Evolutionary conservation across 23 red algal species (phyloP), one percentile per base, ranked within the genome.

Genomic region (Gracilaria caudata): DNA sequence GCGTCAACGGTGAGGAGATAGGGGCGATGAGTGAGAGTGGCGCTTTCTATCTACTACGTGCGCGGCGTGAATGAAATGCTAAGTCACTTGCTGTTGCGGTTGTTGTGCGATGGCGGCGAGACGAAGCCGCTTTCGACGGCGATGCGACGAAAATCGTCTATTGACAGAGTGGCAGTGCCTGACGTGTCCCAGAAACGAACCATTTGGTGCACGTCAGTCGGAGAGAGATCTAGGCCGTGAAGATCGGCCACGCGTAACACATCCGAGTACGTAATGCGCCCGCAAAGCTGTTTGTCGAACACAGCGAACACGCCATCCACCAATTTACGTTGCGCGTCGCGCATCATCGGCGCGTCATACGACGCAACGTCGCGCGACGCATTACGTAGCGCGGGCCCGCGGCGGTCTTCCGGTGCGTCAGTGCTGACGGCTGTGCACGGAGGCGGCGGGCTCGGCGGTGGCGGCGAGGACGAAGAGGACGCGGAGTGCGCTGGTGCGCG

Each of bases 1-100:
- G 58, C 54, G 87, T 19, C 34, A 33, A 73, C 38, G 75, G 76
- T 12, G 87, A 82, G 60, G 53, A 74, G 33, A 38, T 91, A 4
- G 87, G 46, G 4, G 87, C 68, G 20, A 51, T 91, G 65, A 73
- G 56, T 44, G 87, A 91, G 24, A 51, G 56, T 7, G 87, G 87
- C 38, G 55, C 86, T 7, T 81, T 90, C 36, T 90, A 90, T 30
- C 35, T 88, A 30, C 49, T 88, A 0, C 68, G 84, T 16, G 24
- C 59, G 33, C 17, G 35, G n/a, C 45, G 44, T 5, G 70, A 77
- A 36, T 88, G 55, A 46, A 7, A 72, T 26, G 59, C 7, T 64
- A 24, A 7, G 20, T 7, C 28, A 24, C 59, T 38, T 4, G 35
- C 13, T 38, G 64, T 68, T 5, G 35, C 13, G 30, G 17, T 36